Percentiles rank a stretch among this genome's conserved stretches.
phyloP scores from a whole-genome alignment of 768 basidiomycete species.

The Pholiota molesta region DNA sequence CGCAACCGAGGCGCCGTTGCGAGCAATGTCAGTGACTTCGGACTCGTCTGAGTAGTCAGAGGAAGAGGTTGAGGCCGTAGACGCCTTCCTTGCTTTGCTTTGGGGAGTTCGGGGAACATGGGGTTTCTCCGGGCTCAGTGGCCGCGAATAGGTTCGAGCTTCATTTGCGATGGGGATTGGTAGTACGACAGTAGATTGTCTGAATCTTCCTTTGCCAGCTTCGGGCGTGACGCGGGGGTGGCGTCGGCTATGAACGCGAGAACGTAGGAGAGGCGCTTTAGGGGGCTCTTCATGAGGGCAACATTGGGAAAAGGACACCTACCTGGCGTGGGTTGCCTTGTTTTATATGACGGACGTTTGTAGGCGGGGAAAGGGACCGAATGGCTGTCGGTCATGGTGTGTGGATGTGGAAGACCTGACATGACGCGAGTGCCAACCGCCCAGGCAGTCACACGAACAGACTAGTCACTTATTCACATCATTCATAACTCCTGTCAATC shows the following conservation, averaged over 20 bases:
- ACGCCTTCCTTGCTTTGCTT: constrained; percentile 31
- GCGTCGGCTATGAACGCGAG: constrained; percentile 29
- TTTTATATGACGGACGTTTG: constrained; percentile 23
- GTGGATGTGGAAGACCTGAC: constrained; percentile 4
- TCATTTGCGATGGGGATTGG: constrained; percentile 53
- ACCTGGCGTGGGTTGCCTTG: constrained; percentile 20
- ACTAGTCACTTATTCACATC: not conserved
- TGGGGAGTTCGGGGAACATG: constrained; percentile 17
- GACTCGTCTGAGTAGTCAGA: constrained; percentile 58
- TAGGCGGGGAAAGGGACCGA: constrained; percentile 12
- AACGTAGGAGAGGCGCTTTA: constrained; percentile 33
- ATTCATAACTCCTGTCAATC: not conserved
- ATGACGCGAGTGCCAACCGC: not conserved
- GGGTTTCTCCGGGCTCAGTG: constrained; percentile 23
- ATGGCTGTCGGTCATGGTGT: constrained; percentile 20
- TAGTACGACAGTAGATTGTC: constrained; percentile 39
- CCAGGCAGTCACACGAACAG: constrained; percentile 1
- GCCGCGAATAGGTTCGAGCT: constrained; percentile 26
- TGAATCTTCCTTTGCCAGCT: constrained; percentile 23
- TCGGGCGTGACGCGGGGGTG: constrained; percentile 19
- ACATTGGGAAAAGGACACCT: constrained; percentile 16
- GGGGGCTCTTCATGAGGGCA: constrained; percentile 33
- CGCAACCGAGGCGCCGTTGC: constrained; percentile 29
- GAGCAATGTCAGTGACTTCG: constrained; percentile 27
- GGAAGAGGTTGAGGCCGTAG: constrained; percentile 41